A percentile compares a stretch with the other conserved stretches of the same genome.
Conservation (phyloP, 768 basidiomycete genomes). For the Coprinellus micaceus region DNA sequence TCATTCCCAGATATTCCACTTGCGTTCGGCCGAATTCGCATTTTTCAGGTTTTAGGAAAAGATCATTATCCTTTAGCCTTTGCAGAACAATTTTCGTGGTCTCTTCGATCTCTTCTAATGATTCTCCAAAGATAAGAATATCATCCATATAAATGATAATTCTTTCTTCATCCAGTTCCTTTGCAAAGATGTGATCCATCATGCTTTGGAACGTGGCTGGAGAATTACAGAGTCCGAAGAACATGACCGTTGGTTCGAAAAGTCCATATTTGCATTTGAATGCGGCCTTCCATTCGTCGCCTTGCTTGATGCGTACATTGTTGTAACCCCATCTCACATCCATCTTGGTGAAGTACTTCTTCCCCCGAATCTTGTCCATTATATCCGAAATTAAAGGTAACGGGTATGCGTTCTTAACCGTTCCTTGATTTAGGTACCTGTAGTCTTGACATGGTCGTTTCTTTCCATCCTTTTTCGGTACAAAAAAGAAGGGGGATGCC, state of each 20-base stretch:
- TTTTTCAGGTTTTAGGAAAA: constrained; percentile 34
- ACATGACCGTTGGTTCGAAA: constrained; percentile 39
- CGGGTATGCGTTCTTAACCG: constrained; percentile 32
- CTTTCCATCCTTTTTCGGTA: constrained; percentile 11
- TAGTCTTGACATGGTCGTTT: constrained; percentile 29
- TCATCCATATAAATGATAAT: constrained; percentile 29
- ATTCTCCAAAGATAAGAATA: constrained; percentile 27
- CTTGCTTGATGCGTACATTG: constrained; percentile 26
- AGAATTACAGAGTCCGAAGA: constrained; percentile 30
- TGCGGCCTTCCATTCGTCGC: constrained; percentile 37
- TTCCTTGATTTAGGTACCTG: constrained; percentile 30
- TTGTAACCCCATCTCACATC: constrained; percentile 28
- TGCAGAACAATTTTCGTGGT: neutral
- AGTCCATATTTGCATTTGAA: constrained; percentile 31
- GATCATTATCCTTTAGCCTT: constrained; percentile 18
- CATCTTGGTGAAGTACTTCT: constrained; percentile 26
- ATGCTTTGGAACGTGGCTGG: constrained; percentile 34
- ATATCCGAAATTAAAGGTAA: constrained; percentile 30
- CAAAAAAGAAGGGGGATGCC: constrained; percentile 10
- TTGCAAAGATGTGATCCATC: constrained; percentile 15
- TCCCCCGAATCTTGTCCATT: constrained; percentile 20
- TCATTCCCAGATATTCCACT: constrained; percentile 30
- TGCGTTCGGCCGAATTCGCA: constrained; percentile 24
- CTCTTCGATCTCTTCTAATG: constrained; percentile 14
- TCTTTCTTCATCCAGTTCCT: constrained; percentile 31